phyloP scores from a whole-genome alignment of 1,139 yeast genomes.

The Debaryomycetaceae sp. region DNA sequence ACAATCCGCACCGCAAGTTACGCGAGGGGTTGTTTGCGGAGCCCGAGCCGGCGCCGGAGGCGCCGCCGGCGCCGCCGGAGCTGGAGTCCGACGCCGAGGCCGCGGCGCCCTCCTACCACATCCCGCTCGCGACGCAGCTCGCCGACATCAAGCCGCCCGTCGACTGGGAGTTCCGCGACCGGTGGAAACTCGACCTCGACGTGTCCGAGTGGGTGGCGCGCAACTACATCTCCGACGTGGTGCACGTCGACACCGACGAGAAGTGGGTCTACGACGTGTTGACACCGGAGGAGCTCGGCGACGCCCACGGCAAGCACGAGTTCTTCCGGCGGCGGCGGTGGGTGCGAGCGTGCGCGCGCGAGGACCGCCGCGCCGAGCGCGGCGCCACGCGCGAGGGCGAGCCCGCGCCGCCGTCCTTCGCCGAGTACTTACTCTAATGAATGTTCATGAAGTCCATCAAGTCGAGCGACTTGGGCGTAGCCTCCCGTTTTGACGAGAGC shows the following conservation, averaged over 20 bases:
- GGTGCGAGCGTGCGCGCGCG: slow-evolving; percentile 34
- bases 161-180: slow-evolving; percentile 49
- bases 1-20: slow-evolving; percentile 24
- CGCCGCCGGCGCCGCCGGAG: slow-evolving; percentile 16
- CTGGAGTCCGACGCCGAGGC: slow-evolving; percentile 6
- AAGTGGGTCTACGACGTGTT: slow-evolving; percentile 73
- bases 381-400: not conserved
- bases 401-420: slow-evolving; percentile 4
- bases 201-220: slow-evolving; percentile 55
- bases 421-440: slow-evolving; percentile 6
- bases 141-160: slow-evolving; percentile 49
- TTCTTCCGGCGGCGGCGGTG: slow-evolving; percentile 52
- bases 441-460: slow-evolving; percentile 46
- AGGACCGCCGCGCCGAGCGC: slow-evolving; percentile 12
- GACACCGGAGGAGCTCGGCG: not conserved
- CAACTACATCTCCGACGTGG: slow-evolving; percentile 47
- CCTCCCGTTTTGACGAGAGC: slow-evolving; percentile 40
- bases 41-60: slow-evolving; percentile 9
- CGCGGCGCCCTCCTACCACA: slow-evolving; percentile 1
- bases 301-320: slow-evolving; percentile 10
- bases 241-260: slow-evolving; percentile 59
- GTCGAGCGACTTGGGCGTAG: slow-evolving; percentile 31
- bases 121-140: slow-evolving; percentile 23
- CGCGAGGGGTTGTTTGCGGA: slow-evolving; percentile 10
- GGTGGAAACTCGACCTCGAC: slow-evolving; percentile 59